Evolutionary conservation across 2,329 filamentous ascomycete genomes (phyloP).

Genomic region (Didymella lethalis): DNA sequence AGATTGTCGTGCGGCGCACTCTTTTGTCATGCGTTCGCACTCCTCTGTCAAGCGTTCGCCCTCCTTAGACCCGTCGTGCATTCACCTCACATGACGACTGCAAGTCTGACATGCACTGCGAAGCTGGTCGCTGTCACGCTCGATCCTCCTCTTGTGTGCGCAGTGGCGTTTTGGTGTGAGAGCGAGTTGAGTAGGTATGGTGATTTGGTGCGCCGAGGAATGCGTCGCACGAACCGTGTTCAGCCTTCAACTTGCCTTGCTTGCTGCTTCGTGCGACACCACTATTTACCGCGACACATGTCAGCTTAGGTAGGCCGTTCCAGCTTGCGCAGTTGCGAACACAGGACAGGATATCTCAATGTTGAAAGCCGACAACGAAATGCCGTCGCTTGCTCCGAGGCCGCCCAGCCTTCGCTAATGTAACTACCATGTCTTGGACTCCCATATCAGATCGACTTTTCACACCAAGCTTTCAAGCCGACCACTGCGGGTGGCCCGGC

Average conservation of each 20-base stretch:
- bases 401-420: conserved; percentile 17
- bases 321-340: too few relatives aligned
- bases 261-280: conserved; percentile 9
- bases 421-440: not conserved
- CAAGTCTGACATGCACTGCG: not conserved
- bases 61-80: not conserved
- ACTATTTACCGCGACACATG: not conserved
- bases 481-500: not conserved
- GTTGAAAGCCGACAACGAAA: too few relatives aligned
- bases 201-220: conserved; percentile 7
- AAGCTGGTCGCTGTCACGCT: not conserved
- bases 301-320: not conserved
- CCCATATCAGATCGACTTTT: conserved; percentile 18
- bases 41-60: not conserved
- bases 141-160: not conserved
- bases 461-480: not conserved
- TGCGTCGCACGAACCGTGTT: conserved; percentile 9
- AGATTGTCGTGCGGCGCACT: too few relatives aligned
- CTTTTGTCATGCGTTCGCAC: too few relatives aligned
- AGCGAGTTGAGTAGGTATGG: not conserved
- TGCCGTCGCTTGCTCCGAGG: not conserved
- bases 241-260: conserved; percentile 7
- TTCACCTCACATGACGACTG: not conserved
- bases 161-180: not conserved
- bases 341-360: too few relatives aligned